phyloP scores from a whole-genome alignment of 768 basidiomycete genomes.

The Lentinula sp. region DNA sequence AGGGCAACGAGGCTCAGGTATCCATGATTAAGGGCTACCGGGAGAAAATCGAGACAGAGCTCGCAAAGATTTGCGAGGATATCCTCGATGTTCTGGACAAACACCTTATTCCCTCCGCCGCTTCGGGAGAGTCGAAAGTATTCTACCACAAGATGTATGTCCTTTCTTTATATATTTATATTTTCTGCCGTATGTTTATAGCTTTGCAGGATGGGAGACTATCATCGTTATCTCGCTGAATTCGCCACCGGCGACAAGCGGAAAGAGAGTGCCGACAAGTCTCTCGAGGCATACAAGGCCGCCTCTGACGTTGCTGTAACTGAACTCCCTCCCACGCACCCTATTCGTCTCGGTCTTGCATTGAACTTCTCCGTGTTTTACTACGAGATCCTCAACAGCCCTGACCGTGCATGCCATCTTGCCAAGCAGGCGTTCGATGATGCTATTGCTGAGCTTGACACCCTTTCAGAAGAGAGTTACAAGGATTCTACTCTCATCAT shows the following conservation, averaged over 20 bases:
- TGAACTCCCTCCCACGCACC: slow-evolving; percentile 93
- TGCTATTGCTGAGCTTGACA: slow-evolving; percentile 98
- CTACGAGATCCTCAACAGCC: slow-evolving; percentile 98
- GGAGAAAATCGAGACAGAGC: slow-evolving; percentile 95
- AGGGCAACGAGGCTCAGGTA: slow-evolving; percentile 95
- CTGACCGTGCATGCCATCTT: slow-evolving; percentile 96
- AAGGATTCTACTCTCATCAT: slow-evolving; percentile 98
- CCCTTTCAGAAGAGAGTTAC: slow-evolving; percentile 97
- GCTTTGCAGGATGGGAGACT: slow-evolving; percentile 88
- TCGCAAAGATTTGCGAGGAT: slow-evolving; percentile 98
- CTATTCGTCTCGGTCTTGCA: slow-evolving; percentile 96
- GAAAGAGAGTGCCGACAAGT: slow-evolving; percentile 96
- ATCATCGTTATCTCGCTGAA: slow-evolving; percentile 98
- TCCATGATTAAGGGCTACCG: slow-evolving; percentile 97
- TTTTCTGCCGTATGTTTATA: not conserved
- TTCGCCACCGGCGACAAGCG: slow-evolving; percentile 98
- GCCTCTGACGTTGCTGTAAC: slow-evolving; percentile 96
- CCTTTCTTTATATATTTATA: not conserved
- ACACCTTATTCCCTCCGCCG: slow-evolving; percentile 95
- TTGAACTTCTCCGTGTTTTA: slow-evolving; percentile 99
- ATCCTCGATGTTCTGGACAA: slow-evolving; percentile 96
- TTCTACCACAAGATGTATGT: slow-evolving; percentile 99
- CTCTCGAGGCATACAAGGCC: slow-evolving; percentile 94
- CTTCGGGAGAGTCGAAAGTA: slow-evolving; percentile 95
- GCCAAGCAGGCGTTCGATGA: slow-evolving; percentile 99